Base-by-base conservation (phyloP, 2,329 filamentous ascomycete species). In the Paramyrothecium sp. region DNA sequence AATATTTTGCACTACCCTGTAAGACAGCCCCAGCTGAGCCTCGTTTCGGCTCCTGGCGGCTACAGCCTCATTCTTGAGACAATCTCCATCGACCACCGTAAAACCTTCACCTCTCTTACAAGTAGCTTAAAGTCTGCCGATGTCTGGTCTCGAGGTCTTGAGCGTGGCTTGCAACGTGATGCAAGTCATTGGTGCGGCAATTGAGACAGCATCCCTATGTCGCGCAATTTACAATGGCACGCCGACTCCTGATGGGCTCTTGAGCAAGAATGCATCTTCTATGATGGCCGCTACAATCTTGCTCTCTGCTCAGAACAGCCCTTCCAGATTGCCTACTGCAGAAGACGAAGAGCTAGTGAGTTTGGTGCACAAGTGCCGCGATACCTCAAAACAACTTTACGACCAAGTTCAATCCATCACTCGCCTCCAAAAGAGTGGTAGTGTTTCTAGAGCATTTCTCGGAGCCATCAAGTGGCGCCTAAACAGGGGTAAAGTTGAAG, bases 121-220 rank as follows among this genome's bases (percentile, higher is more conserved):
- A n/a, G n/a, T n/a, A n/a, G n/a, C n/a, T n/a, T n/a, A n/a, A n/a
- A n/a, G n/a, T n/a, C n/a, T n/a, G n/a, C n/a, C 26, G 13, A 44
- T 44, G 38, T 44, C 38, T 44, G 38, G 38, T 12, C 38, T 44
- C 38, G 38, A 44, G 56, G 38, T 52, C 44, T 21, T 51, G 22
- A 16, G 56, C 47, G 2, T 55, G 0, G 61, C 59, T 0, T 61
- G 61, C n/a, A 59, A 57, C 4, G 51, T 63, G 0, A 16, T 63
- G 2, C 61, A 63, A 49, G 53, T 63, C 2, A 59, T 63, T 2
- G 56, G 57, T 0, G 58, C 58, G 2, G 57, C 61, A 0, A 16
- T 17, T 4, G 54, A 54, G 1, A 2, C 57, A 0, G 7, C 3
- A 2, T n/a, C n/a, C 8, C 21, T 34, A 0, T 63, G 60, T 4